A percentile compares a stretch with the other conserved stretches of the same genome.
These are phyloP conservation scores for Notholithocarpus densiflorus DNA, from an alignment of 306 rosid species.

Conservation along the genomic window DNA sequence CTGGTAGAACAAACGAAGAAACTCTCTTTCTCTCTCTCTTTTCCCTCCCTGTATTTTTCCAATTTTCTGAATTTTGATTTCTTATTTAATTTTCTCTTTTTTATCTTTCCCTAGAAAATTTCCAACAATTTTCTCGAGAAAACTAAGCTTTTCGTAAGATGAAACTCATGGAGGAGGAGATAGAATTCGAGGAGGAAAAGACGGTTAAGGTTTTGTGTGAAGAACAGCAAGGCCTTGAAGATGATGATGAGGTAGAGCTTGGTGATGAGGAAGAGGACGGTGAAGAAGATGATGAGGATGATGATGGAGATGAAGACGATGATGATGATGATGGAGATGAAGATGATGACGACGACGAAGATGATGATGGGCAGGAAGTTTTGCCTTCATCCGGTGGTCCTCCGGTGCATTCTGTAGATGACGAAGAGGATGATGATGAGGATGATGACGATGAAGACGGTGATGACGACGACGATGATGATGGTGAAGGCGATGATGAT, in stretches of 20 bases:
- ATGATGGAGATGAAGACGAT: constrained; percentile 33
- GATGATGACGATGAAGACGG: constrained; percentile 35
- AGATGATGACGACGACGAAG: constrained; percentile 29
- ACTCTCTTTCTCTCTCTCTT: constrained; percentile 31
- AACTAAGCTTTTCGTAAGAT: constrained; percentile 28
- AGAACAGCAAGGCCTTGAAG: background rate
- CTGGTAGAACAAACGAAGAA: constrained; percentile 70
- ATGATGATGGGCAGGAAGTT: constrained; percentile 41
- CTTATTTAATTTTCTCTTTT: constrained; percentile 5
- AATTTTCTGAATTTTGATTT: background rate
- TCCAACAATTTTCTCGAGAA: constrained; percentile 11
- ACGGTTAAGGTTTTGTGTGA: constrained; percentile 24
- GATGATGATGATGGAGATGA: constrained; percentile 33
- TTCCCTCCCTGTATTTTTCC: constrained; percentile 28
- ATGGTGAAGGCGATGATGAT: constrained; percentile 28
- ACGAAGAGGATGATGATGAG: constrained; percentile 43
- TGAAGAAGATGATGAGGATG: constrained; percentile 43
- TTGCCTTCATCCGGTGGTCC: constrained; percentile 48
- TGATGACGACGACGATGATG: constrained; percentile 26
- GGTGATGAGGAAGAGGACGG: constrained; percentile 41
- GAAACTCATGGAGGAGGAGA: constrained; percentile 53
- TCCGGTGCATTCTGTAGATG: constrained; percentile 32
- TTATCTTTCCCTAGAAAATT: constrained; percentile 1
- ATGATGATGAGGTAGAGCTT: constrained; percentile 30
- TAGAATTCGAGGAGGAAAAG: constrained; percentile 49